A percentile compares a stretch with the other conserved stretches of the same genome.
phyloP scores from a whole-genome alignment of 2,329 filamentous ascomycete species.

The Alternaria solani region DNA sequence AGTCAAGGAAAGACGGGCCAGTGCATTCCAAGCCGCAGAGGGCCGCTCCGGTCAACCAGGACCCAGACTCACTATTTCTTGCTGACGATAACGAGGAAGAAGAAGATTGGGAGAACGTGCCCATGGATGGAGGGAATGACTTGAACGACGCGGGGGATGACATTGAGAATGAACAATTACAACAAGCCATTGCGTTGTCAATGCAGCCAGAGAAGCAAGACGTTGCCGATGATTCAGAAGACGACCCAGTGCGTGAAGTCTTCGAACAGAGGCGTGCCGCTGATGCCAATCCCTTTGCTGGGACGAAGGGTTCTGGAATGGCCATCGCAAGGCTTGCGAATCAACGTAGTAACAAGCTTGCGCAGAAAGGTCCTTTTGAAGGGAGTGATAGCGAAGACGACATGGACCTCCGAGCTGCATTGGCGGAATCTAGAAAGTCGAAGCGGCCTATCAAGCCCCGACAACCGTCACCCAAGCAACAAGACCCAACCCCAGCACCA shows the following conservation, averaged over 20 bases:
- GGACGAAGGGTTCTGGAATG: conserved; percentile 55
- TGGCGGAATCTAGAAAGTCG: conserved; percentile 73
- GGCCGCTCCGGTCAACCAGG: conserved; percentile 39
- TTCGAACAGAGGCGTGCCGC: conserved; percentile 57
- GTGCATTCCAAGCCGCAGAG: conserved; percentile 24
- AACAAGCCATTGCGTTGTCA: conserved; percentile 84
- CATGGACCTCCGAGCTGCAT: conserved; percentile 77
- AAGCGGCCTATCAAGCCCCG: conserved; percentile 42
- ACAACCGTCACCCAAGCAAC: conserved; percentile 46
- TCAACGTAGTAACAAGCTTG: conserved; percentile 69
- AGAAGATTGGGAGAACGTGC: conserved; percentile 53
- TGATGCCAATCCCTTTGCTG: conserved; percentile 53
- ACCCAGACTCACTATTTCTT: conserved; percentile 66
- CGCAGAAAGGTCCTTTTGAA: conserved; percentile 43
- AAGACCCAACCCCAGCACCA: conserved; percentile 14
- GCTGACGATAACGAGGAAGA: conserved; percentile 53
- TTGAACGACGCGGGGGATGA: conserved; percentile 62
- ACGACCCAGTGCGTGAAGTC: conserved; percentile 56
- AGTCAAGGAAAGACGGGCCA: conserved; percentile 47
- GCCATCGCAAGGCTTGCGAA: conserved; percentile 79
- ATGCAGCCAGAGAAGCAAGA: conserved; percentile 66
- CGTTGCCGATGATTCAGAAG: conserved; percentile 56
- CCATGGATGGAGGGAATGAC: conserved; percentile 59
- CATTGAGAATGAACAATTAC: conserved; percentile 77
- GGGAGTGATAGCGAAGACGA: conserved; percentile 70